Conservation (phyloP, 2,329 filamentous ascomycete genomes). For the Fusarium tjaetaba region DNA sequence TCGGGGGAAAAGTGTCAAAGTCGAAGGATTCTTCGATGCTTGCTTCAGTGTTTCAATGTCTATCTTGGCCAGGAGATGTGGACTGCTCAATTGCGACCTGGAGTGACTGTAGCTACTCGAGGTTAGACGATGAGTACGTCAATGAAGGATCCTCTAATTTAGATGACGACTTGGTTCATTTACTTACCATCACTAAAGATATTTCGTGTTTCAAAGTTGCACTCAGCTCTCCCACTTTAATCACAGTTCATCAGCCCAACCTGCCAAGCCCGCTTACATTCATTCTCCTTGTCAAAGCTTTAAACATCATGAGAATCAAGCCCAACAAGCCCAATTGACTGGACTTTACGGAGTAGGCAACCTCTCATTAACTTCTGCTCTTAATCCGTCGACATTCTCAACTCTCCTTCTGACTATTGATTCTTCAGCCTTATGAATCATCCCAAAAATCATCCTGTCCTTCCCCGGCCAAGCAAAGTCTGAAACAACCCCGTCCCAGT, state of each 20-base stretch:
- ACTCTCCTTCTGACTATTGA: accelerated
- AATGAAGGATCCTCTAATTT: not conserved
- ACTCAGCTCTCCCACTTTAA: conserved; percentile 11
- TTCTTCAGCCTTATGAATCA: not conserved
- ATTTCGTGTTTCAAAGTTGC: conserved; percentile 9
- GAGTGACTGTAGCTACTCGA: not conserved
- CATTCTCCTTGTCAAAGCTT: not conserved
- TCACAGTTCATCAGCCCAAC: not conserved
- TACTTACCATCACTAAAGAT: not conserved
- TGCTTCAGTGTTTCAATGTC: conserved; percentile 3
- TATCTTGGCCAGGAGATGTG: not conserved
- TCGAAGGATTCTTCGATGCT: conserved; percentile 8
- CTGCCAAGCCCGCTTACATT: conserved; percentile 9
- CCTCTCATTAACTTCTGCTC: not conserved
- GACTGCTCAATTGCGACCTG: not conserved
- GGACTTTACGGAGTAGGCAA: not conserved
- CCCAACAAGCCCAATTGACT: not conserved
- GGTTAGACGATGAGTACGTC: not conserved
- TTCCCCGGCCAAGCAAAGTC: not conserved
- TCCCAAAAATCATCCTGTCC: not conserved
- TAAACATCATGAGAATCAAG: not conserved
- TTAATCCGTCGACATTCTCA: not conserved
- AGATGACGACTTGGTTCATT: not conserved
- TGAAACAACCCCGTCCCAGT: conserved; percentile 19
- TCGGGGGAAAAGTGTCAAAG: conserved; percentile 17